Conservation (phyloP, 228 moss, liverwort and hornwort genomes). For the Sphagnum fallax region DNA sequence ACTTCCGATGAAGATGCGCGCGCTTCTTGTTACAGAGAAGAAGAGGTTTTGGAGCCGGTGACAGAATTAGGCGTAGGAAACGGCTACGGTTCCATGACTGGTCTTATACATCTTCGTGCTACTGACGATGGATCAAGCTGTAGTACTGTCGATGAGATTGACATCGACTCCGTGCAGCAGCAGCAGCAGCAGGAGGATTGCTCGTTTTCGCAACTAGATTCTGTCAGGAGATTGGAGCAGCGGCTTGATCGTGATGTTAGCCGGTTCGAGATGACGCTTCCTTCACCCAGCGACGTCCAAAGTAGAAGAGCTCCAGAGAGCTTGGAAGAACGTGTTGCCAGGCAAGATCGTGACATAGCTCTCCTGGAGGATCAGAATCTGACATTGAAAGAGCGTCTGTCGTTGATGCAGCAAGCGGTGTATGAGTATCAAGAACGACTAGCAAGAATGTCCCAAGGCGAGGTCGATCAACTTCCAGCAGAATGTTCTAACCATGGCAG, state of each 20-base stretch:
- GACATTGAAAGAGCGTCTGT: conserved; percentile 78
- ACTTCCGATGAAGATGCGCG: conserved; percentile 49
- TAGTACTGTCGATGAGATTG: conserved; percentile 23
- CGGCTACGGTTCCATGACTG: conserved; percentile 99
- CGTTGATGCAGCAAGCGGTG: conserved; percentile 78
- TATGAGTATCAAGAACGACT: conserved; percentile 50
- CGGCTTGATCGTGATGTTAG: conserved; percentile 82
- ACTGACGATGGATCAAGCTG: conserved; percentile 30
- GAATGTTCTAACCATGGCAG: conserved; percentile 67
- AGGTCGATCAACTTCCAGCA: conserved; percentile 58
- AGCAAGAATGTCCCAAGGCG: conserved; percentile 36
- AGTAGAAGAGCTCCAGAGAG: conserved; percentile 16
- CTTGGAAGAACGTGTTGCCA: conserved; percentile 72
- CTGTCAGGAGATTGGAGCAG: conserved; percentile 77
- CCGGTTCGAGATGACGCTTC: conserved; percentile 89
- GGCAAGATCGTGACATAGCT: conserved; percentile 83
- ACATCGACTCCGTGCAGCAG: conserved; percentile 27
- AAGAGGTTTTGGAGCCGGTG: conserved; percentile 49
- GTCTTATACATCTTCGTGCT: conserved; percentile 70
- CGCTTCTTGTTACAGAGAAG: conserved; percentile 66
- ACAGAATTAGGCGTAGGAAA: conserved; percentile 59
- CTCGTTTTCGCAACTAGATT: conserved; percentile 1
- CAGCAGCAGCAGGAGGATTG: conserved; percentile 21
- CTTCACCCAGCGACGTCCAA: conserved; percentile 31
- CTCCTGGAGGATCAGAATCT: conserved; percentile 88